A percentile compares a stretch with the other conserved stretches of the same genome.
These are phyloP conservation scores for Entomortierella beljakovae DNA, from an alignment of 192 early-diverging fungal species.

Conservation along the genomic window DNA sequence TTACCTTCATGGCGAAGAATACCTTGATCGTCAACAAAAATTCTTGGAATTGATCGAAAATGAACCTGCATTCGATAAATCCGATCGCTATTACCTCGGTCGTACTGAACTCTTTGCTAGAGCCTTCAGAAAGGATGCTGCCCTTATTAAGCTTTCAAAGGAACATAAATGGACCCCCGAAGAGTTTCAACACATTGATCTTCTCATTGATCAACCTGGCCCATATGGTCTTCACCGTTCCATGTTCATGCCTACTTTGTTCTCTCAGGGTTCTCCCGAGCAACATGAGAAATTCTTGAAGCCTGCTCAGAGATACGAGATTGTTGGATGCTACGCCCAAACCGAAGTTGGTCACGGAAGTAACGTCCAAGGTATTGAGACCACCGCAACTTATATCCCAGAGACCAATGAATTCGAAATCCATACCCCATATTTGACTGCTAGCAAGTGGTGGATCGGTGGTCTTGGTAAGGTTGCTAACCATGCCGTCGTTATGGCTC, in stretches of 20 bases:
- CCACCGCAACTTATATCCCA: conserved; percentile 84
- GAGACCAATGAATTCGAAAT: conserved; percentile 91
- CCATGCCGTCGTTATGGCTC: conserved; percentile 90
- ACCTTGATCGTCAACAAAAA: conserved; percentile 66
- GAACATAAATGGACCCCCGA: conserved; percentile 69
- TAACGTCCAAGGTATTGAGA: conserved; percentile 93
- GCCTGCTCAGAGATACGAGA: conserved; percentile 77
- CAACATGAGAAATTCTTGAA: conserved; percentile 83
- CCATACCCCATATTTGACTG: conserved; percentile 80
- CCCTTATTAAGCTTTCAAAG: conserved; percentile 71
- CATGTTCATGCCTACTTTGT: conserved; percentile 89
- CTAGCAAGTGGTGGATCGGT: conserved; percentile 92
- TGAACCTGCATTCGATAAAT: conserved; percentile 81
- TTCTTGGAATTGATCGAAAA: conserved; percentile 70
- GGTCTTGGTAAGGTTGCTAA: conserved; percentile 82
- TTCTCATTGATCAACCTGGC: conserved; percentile 71
- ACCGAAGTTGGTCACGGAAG: conserved; percentile 85
- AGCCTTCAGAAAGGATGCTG: conserved; percentile 70
- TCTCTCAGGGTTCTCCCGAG: conserved; percentile 78
- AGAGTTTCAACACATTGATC: conserved; percentile 61
- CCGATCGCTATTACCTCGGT: conserved; percentile 75
- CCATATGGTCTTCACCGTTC: conserved; percentile 78
- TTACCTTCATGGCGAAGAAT: conserved; percentile 76
- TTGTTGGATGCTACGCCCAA: conserved; percentile 90
- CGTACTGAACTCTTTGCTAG: conserved; percentile 75